Evolutionary conservation across 306 rosid species (phyloP).

Genomic region (Rosa multiflora): DNA sequence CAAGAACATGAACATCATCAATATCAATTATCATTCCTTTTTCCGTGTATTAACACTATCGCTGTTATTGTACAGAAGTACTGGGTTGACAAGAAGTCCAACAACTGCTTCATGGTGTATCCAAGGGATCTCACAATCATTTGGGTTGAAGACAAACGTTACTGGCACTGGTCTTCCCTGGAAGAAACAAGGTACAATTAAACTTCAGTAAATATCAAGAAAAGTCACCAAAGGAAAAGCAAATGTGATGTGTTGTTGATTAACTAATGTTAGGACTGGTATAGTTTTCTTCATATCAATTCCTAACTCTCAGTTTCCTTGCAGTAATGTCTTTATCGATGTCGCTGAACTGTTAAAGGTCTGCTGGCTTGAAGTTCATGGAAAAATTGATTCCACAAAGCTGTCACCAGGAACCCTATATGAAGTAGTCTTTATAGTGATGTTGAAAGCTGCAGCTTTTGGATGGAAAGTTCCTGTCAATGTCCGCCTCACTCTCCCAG

Average conservation of each 20-base stretch:
- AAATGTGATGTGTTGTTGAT: neutral
- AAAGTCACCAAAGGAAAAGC: neutral
- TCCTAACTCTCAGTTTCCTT: neutral
- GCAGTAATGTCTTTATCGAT: slow-evolving; percentile 51
- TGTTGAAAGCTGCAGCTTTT: slow-evolving; percentile 42
- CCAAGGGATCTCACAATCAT: slow-evolving; percentile 62
- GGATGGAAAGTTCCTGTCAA: slow-evolving; percentile 77
- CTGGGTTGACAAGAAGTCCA: slow-evolving; percentile 43
- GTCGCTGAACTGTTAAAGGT: slow-evolving; percentile 52
- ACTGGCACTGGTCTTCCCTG: slow-evolving; percentile 54
- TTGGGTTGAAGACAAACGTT: slow-evolving; percentile 44
- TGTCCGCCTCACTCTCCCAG: slow-evolving; percentile 51
- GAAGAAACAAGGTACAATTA: slow-evolving; percentile 48
- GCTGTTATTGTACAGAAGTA: slow-evolving; percentile 26
- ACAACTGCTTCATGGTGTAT: slow-evolving; percentile 66
- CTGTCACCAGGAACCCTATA: slow-evolving; percentile 60
- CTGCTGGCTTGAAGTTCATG: slow-evolving; percentile 77
- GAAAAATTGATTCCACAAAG: slow-evolving; percentile 51
- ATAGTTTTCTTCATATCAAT: neutral
- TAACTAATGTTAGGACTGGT: neutral
- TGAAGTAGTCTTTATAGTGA: slow-evolving; percentile 50
- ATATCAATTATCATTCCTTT: neutral
- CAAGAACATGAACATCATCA: neutral
- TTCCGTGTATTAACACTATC: neutral
- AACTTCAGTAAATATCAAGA: neutral